phyloP scores from a whole-genome alignment of 2,329 filamentous ascomycete species.

The Uncinocarpus reesii region DNA sequence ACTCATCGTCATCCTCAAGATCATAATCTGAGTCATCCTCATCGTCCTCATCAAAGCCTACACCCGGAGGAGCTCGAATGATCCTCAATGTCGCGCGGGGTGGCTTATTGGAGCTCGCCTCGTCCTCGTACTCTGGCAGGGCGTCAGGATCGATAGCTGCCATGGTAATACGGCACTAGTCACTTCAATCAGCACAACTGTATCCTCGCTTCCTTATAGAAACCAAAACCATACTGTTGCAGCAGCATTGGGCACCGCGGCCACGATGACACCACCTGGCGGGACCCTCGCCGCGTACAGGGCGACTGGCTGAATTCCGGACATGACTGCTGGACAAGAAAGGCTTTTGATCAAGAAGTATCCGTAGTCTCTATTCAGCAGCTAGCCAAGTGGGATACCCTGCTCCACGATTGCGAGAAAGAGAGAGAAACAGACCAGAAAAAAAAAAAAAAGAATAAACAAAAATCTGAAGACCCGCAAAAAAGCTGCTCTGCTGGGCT shows the following conservation, averaged over 20 bases:
- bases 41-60: constrained; percentile 51
- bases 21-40: constrained; percentile 51
- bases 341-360: neutral
- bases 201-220: neutral
- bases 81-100: constrained; percentile 84
- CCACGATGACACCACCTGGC: constrained; percentile 69
- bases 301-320: constrained; percentile 53
- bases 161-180: constrained; percentile 94
- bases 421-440: constrained; percentile 16
- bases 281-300: constrained; percentile 90
- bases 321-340: constrained; percentile 28
- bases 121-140: constrained; percentile 54
- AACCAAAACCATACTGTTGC: constrained; percentile 58
- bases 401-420: constrained; percentile 11
- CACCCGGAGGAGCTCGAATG: constrained; percentile 57
- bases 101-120: constrained; percentile 50
- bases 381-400: neutral
- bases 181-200: neutral
- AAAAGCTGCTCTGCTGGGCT: neutral
- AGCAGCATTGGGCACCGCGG: constrained; percentile 66
- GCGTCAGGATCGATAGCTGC: constrained; percentile 89
- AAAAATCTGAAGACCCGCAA: constrained; percentile 15
- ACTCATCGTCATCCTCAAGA: constrained; percentile 42
- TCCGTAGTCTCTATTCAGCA: neutral
- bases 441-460: constrained; percentile 6